A percentile compares a stretch with the other conserved stretches of the same genome.
These are phyloP conservation scores for Penicillium brasilianum DNA, from an alignment of 2,329 filamentous ascomycete genomes.

Conservation along the genomic window DNA sequence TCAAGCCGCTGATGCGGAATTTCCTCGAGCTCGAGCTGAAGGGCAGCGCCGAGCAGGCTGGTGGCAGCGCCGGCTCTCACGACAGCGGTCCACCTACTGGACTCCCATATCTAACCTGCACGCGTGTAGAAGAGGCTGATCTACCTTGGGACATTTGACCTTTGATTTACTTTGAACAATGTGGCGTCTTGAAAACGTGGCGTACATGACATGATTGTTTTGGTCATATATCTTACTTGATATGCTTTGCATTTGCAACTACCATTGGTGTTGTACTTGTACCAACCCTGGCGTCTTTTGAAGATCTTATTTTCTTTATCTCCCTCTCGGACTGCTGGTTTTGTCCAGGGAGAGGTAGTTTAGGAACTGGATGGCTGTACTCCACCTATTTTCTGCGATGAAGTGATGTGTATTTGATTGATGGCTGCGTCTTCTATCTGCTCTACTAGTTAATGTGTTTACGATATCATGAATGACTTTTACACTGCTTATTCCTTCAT, in stretches of 20 bases:
- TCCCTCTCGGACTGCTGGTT: constrained; percentile 20
- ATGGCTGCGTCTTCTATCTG: constrained; percentile 7
- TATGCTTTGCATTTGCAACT: not conserved
- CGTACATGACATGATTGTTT: not conserved
- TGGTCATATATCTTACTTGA: not conserved
- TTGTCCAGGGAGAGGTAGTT: not conserved
- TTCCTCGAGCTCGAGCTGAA: constrained; percentile 79
- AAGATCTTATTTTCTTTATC: not conserved
- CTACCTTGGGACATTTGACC: constrained; percentile 58
- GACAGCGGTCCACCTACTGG: constrained; percentile 50
- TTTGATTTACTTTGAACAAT: not conserved
- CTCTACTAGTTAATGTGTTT: constrained; percentile 23
- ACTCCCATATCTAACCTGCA: constrained; percentile 69
- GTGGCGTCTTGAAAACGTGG: constrained; percentile 17
- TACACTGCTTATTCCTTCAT: not conserved
- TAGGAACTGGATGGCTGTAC: constrained; percentile 8
- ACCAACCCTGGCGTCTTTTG: constrained; percentile 2
- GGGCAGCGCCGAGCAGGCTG: constrained; percentile 30
- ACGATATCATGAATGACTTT: constrained; percentile 28
- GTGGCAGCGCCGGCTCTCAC: constrained; percentile 16
- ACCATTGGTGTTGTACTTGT: not conserved
- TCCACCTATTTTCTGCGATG: constrained; percentile 19
- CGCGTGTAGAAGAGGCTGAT: constrained; percentile 65
- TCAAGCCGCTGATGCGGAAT: constrained; percentile 84
- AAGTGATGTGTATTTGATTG: constrained; percentile 24